Conservation (phyloP, 129 eudicot species). For the Centella asiatica region DNA sequence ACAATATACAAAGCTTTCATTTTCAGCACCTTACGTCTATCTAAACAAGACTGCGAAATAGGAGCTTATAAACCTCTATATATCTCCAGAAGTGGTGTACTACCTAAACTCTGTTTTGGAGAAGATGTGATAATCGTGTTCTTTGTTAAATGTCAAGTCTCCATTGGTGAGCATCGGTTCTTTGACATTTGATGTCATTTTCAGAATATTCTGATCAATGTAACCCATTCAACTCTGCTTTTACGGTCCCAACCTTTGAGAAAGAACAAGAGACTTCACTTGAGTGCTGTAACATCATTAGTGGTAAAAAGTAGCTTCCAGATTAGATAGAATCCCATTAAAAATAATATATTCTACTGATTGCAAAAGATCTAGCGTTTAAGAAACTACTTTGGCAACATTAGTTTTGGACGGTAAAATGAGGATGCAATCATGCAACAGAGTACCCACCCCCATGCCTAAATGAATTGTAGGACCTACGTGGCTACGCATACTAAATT, state of each 20-base stretch:
- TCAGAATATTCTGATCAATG: neutral
- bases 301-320: neutral
- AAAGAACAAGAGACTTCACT: neutral
- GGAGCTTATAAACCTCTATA: neutral
- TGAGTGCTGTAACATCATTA: neutral
- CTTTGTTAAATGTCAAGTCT: neutral
- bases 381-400: neutral
- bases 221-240: neutral
- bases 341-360: neutral
- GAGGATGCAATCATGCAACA: neutral
- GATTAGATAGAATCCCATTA: neutral
- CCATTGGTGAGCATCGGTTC: neutral
- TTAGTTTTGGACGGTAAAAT: neutral
- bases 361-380: neutral
- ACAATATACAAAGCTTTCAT: neutral
- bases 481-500: neutral
- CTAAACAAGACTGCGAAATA: neutral
- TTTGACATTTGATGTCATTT: neutral
- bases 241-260: neutral
- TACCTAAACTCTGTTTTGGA: neutral
- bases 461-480: neutral
- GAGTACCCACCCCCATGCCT: too few relatives aligned
- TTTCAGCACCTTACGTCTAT: too few relatives aligned
- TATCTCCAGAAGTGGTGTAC: too few relatives aligned
- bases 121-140: neutral